phyloP scores from a whole-genome alignment of 805 yeast species.

The Priceomyces haplophilus region DNA sequence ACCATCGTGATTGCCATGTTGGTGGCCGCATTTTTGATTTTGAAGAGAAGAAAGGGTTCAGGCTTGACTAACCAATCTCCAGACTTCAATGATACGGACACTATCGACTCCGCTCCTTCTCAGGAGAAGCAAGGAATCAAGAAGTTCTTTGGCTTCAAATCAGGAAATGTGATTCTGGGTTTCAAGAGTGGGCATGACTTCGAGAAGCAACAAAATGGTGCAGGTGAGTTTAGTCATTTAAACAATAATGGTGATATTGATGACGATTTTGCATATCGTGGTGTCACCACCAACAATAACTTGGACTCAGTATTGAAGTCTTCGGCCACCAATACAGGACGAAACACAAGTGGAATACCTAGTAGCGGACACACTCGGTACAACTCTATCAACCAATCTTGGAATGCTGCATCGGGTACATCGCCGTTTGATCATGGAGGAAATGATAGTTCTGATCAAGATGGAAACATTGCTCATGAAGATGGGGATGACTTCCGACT shows the following conservation, averaged over 20 bases:
- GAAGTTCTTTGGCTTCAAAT: conserved; percentile 29
- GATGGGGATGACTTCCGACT: conserved; percentile 11
- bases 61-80: conserved; percentile 40
- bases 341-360: conserved; percentile 12
- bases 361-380: conserved; percentile 24
- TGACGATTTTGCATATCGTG: conserved; percentile 41
- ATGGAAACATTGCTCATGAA: conserved; percentile 1
- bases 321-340: conserved; percentile 14
- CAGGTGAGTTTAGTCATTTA: conserved; percentile 5
- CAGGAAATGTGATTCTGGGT: conserved; percentile 12
- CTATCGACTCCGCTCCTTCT: conserved; percentile 12
- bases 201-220: conserved; percentile 22
- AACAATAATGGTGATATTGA: conserved; percentile 14
- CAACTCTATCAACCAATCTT: conserved; percentile 23
- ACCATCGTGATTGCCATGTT: conserved; percentile 37
- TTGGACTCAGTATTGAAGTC: conserved; percentile 37
- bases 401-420: conserved; percentile 20
- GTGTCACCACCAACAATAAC: conserved; percentile 42
- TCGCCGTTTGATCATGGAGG: conserved; percentile 15
- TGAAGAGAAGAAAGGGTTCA: conserved; percentile 28
- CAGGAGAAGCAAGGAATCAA: conserved; percentile 22
- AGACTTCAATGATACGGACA: conserved; percentile 36
- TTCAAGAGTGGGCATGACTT: conserved; percentile 18
- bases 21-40: conserved; percentile 34
- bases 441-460: conserved; percentile 2